Conservation (phyloP, 2,329 filamentous ascomycete genomes). For the Podosphaera fusca region DNA sequence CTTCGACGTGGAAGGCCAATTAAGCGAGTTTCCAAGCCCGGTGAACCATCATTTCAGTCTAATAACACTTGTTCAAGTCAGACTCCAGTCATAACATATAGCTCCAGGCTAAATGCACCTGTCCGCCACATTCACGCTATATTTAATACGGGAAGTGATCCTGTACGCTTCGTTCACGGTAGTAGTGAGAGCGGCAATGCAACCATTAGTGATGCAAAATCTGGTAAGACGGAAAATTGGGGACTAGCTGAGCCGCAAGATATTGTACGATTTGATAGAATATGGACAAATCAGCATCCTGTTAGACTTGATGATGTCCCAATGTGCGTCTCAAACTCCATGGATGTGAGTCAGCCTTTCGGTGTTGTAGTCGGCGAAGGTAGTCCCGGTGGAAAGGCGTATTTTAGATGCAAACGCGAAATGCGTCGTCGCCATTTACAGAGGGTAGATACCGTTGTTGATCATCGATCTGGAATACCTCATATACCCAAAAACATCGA, state of each 20-base stretch:
- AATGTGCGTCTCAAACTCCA: constrained; percentile 58
- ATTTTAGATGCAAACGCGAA: constrained; percentile 54
- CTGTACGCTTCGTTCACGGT: constrained; percentile 63
- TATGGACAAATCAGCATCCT: constrained; percentile 46
- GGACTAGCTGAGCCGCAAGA: constrained; percentile 53
- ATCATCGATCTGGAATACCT: constrained; percentile 51
- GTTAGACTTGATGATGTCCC: constrained; percentile 64
- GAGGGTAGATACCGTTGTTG: constrained; percentile 32
- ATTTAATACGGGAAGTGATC: constrained; percentile 51
- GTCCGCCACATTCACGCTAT: constrained; percentile 61
- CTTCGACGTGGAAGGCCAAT: constrained; percentile 61
- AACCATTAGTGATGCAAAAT: constrained; percentile 60
- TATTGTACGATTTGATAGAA: constrained; percentile 56
- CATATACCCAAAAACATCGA: constrained; percentile 46
- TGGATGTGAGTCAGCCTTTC: constrained; percentile 74
- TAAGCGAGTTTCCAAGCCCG: constrained; percentile 22
- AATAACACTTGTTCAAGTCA: constrained; percentile 30
- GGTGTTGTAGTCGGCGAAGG: constrained; percentile 73
- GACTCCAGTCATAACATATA: constrained; percentile 62
- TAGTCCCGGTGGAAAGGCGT: constrained; percentile 58
- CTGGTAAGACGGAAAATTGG: constrained; percentile 59
- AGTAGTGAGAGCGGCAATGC: constrained; percentile 54
- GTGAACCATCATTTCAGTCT: constrained; percentile 27
- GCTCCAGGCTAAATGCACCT: constrained; percentile 56
- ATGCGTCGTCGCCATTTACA: constrained; percentile 54